Conservation (phyloP, 2,329 filamentous ascomycete species). For the Emydomyces testavorans region DNA sequence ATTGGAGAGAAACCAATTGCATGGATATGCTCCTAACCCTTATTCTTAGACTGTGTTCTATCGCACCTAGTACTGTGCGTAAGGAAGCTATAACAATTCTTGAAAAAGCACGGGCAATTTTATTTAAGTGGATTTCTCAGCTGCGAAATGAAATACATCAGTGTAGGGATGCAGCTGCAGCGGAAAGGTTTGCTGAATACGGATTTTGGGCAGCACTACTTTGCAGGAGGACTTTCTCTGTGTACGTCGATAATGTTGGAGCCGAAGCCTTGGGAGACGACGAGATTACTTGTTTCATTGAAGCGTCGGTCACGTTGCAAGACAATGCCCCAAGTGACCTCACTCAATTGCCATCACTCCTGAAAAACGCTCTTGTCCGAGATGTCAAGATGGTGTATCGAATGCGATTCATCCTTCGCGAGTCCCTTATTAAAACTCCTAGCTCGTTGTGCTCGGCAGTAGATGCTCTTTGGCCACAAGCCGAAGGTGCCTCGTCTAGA, state of each 20-base stretch:
- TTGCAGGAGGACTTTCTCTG: conserved; percentile 15
- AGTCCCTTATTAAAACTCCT: conserved; percentile 25
- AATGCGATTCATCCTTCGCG: conserved; percentile 28
- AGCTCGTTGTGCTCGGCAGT: conserved; percentile 29
- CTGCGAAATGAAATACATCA: conserved; percentile 39
- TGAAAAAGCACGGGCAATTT: conserved; percentile 32
- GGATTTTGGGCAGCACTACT: conserved; percentile 14
- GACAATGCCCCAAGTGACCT: conserved; percentile 35
- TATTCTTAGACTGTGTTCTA: conserved; percentile 31
- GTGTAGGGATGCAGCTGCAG: conserved; percentile 28
- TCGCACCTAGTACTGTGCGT: conserved; percentile 19
- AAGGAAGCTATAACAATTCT: conserved; percentile 28
- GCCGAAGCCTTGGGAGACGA: not conserved
- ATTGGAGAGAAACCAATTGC: conserved; percentile 48
- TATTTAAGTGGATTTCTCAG: conserved; percentile 40
- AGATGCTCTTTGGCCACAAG: conserved; percentile 35
- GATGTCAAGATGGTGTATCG: conserved; percentile 38
- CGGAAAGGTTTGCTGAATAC: conserved; percentile 17
- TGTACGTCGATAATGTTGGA: conserved; percentile 10
- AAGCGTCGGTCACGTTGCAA: conserved; percentile 30
- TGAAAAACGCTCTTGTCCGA: conserved; percentile 35
- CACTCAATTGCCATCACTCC: conserved; percentile 21
- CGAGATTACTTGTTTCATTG: conserved; percentile 11
- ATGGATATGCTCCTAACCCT: conserved; percentile 50
- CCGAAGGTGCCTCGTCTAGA: conserved; percentile 14